Conservation (phyloP, 1,139 yeast genomes). For the Yamadazyma atmosphaerica region DNA sequence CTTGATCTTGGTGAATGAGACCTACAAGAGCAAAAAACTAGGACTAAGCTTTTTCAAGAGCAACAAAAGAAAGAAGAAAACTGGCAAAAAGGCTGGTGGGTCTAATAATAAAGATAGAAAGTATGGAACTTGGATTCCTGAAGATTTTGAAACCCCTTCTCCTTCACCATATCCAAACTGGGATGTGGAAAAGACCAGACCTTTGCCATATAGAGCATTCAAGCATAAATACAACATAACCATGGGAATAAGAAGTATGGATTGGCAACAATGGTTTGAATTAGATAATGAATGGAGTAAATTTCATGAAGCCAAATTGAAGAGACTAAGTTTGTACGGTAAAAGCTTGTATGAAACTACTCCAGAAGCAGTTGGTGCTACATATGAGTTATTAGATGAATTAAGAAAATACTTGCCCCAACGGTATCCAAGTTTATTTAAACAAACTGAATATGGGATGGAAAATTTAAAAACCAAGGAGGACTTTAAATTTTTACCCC, state of each 20-base stretch:
- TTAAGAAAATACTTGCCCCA: slow-evolving; percentile 52
- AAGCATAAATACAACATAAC: slow-evolving; percentile 55
- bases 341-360: slow-evolving; percentile 51
- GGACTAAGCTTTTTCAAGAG: neutral
- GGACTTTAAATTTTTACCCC: slow-evolving; percentile 19
- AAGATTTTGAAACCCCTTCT: slow-evolving; percentile 47
- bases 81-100: neutral
- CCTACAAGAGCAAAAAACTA: slow-evolving; percentile 2
- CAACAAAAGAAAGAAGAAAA: neutral
- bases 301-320: slow-evolving; percentile 52
- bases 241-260: slow-evolving; percentile 68
- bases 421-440: slow-evolving; percentile 59
- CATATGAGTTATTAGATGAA: slow-evolving; percentile 56
- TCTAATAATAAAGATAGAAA: slow-evolving; percentile 13
- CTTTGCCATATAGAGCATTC: slow-evolving; percentile 63
- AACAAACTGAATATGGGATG: slow-evolving; percentile 45
- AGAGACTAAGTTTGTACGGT: slow-evolving; percentile 48
- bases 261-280: slow-evolving; percentile 62
- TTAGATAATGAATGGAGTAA: slow-evolving; percentile 63
- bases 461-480: slow-evolving; percentile 57
- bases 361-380: slow-evolving; percentile 54
- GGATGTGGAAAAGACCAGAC: slow-evolving; percentile 51
- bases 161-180: slow-evolving; percentile 51
- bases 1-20: slow-evolving; percentile 6
- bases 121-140: slow-evolving; percentile 54